phyloP scores from a whole-genome alignment of 2,329 filamentous ascomycete species.

The Myriangium duriaei region DNA sequence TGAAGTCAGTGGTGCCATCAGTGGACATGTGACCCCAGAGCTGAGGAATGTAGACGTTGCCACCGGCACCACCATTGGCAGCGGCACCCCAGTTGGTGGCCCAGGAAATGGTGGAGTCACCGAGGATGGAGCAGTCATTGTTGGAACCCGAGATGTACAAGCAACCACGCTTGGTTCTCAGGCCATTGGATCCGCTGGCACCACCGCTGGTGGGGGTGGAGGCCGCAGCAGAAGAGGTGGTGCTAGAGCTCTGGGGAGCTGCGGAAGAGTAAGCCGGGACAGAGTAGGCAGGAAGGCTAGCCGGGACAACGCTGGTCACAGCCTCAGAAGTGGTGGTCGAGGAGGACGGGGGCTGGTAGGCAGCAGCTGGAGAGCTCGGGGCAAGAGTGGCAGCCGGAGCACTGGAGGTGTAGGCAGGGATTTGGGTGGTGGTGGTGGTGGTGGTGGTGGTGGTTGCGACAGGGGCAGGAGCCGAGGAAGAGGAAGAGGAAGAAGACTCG shows the following conservation, averaged over 20 bases:
- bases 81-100: constrained; percentile 53
- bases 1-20: constrained; percentile 28
- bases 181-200: constrained; percentile 46
- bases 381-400: constrained; percentile 5
- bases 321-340: constrained; percentile 5
- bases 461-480: constrained; percentile 7
- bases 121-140: constrained; percentile 38
- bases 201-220: constrained; percentile 8
- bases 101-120: constrained; percentile 41
- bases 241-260: constrained; percentile 7
- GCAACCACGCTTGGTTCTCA: constrained; percentile 21
- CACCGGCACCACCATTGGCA: constrained; percentile 27
- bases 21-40: constrained; percentile 40
- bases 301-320: not conserved
- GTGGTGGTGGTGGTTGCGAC: constrained; percentile 4
- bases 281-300: constrained; percentile 19
- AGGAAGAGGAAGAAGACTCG: constrained; percentile 2
- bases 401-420: constrained; percentile 5
- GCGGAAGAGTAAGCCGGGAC: constrained; percentile 17
- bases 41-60: constrained; percentile 52
- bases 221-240: constrained; percentile 15
- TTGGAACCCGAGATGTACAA: constrained; percentile 42
- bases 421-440: constrained; percentile 21
- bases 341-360: no score
- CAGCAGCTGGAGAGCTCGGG: not conserved